Evolutionary conservation across 371 early-diverging fungal genomes (phyloP).

Genomic region (Syncephalis fuscata): DNA sequence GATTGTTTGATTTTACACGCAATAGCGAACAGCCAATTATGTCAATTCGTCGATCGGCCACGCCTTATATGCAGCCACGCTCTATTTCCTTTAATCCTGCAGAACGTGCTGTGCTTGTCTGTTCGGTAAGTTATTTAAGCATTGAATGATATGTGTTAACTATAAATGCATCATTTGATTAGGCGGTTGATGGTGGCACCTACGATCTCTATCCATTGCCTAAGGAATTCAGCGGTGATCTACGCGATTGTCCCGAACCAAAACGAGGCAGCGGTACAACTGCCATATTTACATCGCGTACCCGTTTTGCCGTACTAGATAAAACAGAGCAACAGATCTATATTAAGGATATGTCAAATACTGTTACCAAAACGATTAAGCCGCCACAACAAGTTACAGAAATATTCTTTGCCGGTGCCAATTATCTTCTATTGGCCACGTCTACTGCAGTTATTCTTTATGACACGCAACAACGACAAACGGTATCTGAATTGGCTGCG

Average conservation of each 20-base stretch:
- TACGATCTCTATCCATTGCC: slow-evolving; percentile 77
- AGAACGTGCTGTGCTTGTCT: slow-evolving; percentile 71
- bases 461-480: slow-evolving; percentile 70
- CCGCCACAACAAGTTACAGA: slow-evolving; percentile 56
- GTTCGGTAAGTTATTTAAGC: slow-evolving; percentile 36
- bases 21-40: slow-evolving; percentile 59
- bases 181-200: slow-evolving; percentile 69
- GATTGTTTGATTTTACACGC: slow-evolving; percentile 59
- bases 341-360: slow-evolving; percentile 71
- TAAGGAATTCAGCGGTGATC: slow-evolving; percentile 44
- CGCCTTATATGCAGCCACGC: slow-evolving; percentile 48
- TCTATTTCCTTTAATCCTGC: slow-evolving; percentile 88
- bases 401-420: slow-evolving; percentile 75
- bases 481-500: slow-evolving; percentile 54
- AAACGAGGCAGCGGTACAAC: slow-evolving; percentile 64
- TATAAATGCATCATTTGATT: no score
- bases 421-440: slow-evolving; percentile 67
- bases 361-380: slow-evolving; percentile 72
- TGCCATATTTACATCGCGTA: slow-evolving; percentile 87
- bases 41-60: slow-evolving; percentile 46
- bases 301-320: slow-evolving; percentile 88
- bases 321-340: slow-evolving; percentile 50
- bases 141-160: no score
- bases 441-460: slow-evolving; percentile 68
- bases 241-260: slow-evolving; percentile 34